Evolutionary conservation across 2,329 filamentous ascomycete species (phyloP), one percentile per base, ranked within the genome.

Genomic region (Tolypocladium inflatum): DNA sequence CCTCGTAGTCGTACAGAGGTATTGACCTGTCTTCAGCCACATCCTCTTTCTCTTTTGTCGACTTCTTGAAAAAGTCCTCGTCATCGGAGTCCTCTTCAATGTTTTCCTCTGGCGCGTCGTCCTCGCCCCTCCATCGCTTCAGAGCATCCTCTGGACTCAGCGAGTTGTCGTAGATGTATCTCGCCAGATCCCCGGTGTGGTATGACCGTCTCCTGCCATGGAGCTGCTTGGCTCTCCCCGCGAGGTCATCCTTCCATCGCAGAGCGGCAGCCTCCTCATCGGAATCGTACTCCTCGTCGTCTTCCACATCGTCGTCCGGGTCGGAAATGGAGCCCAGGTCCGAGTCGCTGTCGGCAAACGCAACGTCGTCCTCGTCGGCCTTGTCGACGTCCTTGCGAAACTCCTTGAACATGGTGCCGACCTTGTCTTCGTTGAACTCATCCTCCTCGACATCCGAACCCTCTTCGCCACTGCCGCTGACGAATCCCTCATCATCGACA

Each of bases 271-370:
- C 87, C 54, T 93, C 90, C 56, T 90, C 88, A 21, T 82, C 82
- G 2, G 78, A 81, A 55, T 75, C 71, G 53, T 73, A 70, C n/a
- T 83, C 82, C n/a, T 83, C 80, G 0, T 76, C 73, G 23, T 76
- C 75, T 0, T 78, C 74, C 13, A 75, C 76, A 4, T 74, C 77
- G 0, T 74, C 75, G 4, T 76, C 75, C 0, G 72, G 73, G 2
- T 77, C 76, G 2, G 90, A 96, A 62, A 97, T 74, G 4, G 93
- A 96, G 8, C 94, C 94, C 5, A 99, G 80, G 70, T 99, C 95
- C 0, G 94, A 99, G 71, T 99, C 95, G 67, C 91, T 96, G 68
- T 99, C 94, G 17, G 94, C 94, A 76, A 97, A 99, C 1, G 86
- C 90, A 58, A 97, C 67, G 57, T 96, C 90, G 37, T 85, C 89